phyloP scores from a whole-genome alignment of 352 stramenopile genomes.

The Phytophthora nicotianae region DNA sequence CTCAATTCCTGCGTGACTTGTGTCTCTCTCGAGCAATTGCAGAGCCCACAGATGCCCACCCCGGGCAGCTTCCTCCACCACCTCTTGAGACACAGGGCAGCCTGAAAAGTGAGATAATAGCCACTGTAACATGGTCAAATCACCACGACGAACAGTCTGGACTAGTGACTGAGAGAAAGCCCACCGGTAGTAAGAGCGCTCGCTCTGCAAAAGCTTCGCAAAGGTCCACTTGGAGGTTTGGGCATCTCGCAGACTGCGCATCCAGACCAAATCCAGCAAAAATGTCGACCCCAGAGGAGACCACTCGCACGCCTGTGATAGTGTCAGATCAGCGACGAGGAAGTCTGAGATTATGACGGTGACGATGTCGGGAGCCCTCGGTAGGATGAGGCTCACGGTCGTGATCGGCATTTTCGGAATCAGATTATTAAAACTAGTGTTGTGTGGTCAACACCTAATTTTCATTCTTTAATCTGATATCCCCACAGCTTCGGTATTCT shows the following conservation, averaged over 20 bases:
- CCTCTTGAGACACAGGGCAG: neutral
- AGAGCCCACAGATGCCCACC: neutral
- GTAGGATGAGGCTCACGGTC: too few relatives aligned
- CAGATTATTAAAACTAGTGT: too few relatives aligned
- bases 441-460: too few relatives aligned
- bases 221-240: conserved; percentile 2
- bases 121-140: conserved; percentile 15
- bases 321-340: conserved; percentile 2
- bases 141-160: neutral
- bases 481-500: too few relatives aligned
- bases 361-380: too few relatives aligned
- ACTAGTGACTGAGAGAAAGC: conserved; percentile 4
- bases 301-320: conserved; percentile 1
- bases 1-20: neutral
- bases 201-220: conserved; percentile 12
- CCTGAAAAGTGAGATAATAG: conserved; percentile 13
- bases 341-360: neutral
- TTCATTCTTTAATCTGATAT: too few relatives aligned
- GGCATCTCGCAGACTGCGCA: neutral
- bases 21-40: neutral
- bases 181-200: conserved; percentile 7
- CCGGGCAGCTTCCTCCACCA: conserved; percentile 4
- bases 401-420: too few relatives aligned
- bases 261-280: conserved; percentile 19
- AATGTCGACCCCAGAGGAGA: neutral